Evolutionary conservation across 148 eudicot species (phyloP).

Genomic region (Rhododendron griersonianum): DNA sequence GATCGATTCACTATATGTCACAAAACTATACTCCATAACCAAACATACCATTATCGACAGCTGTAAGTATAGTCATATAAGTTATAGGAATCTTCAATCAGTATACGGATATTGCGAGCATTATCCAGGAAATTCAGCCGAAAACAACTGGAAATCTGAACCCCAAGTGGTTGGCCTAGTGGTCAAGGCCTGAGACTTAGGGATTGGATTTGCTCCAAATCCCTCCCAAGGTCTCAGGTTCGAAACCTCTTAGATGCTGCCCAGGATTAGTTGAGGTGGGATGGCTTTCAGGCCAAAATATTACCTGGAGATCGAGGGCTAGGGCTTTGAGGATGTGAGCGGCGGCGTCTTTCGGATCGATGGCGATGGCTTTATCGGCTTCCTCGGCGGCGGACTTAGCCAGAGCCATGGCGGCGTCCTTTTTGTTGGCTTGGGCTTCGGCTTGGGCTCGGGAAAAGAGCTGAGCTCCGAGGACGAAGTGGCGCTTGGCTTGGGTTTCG

Average conservation of each 20-base stretch:
- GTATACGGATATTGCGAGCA: neutral
- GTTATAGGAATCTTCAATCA: neutral
- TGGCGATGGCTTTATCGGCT: conserved; percentile 48
- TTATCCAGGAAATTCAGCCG: neutral
- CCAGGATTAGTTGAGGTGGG: too few relatives aligned
- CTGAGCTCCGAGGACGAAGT: conserved; percentile 75
- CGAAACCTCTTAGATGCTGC: too few relatives aligned
- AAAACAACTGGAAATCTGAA: neutral
- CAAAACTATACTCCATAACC: neutral
- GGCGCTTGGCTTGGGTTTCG: conserved; percentile 49
- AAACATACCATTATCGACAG: neutral
- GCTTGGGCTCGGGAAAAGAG: conserved; percentile 44
- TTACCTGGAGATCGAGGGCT: conserved; percentile 45
- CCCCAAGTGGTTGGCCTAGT: too few relatives aligned
- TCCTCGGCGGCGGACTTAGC: conserved; percentile 52
- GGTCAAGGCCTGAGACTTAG: too few relatives aligned
- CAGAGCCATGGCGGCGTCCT: conserved; percentile 14
- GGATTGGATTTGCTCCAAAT: too few relatives aligned
- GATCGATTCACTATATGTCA: neutral
- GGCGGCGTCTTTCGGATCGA: conserved; percentile 73
- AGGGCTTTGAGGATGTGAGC: conserved; percentile 70
- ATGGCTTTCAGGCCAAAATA: too few relatives aligned
- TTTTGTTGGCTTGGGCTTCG: neutral
- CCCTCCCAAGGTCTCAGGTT: too few relatives aligned
- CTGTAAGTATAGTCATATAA: too few relatives aligned